Percentiles rank a stretch among this genome's conserved stretches.
These are phyloP conservation scores for Diospyros kaki DNA, from an alignment of 148 eudicot genomes.

Conservation along the genomic window DNA sequence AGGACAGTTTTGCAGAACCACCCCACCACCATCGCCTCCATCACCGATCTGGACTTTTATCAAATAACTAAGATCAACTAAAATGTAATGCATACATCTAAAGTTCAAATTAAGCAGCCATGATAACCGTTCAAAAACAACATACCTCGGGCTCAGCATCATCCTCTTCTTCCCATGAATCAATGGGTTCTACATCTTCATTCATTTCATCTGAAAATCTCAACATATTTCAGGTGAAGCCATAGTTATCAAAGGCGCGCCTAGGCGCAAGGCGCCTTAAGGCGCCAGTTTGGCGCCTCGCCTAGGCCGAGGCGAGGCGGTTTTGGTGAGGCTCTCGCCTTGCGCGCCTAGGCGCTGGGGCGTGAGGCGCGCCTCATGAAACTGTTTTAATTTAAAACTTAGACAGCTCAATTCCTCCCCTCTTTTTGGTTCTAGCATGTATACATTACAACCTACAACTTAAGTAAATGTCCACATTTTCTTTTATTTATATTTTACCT, in stretches of 20 bases:
- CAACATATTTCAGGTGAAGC: constrained; percentile 5
- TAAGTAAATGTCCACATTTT: not conserved
- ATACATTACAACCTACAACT: too few relatives aligned
- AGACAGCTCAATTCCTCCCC: too few relatives aligned
- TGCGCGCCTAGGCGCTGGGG: too few relatives aligned
- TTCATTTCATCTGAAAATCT: constrained; percentile 45
- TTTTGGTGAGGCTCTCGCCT: too few relatives aligned
- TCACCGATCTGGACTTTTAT: constrained; percentile 58
- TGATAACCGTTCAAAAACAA: not conserved
- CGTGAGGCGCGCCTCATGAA: too few relatives aligned
- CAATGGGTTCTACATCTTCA: constrained; percentile 45
- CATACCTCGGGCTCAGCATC: constrained; percentile 79
- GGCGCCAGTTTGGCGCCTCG: too few relatives aligned
- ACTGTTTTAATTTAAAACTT: too few relatives aligned
- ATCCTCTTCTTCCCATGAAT: constrained; percentile 89
- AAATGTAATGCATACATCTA: constrained; percentile 1
- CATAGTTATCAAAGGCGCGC: too few relatives aligned
- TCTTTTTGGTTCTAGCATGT: too few relatives aligned
- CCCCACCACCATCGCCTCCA: constrained; percentile 98
- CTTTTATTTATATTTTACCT: too few relatives aligned
- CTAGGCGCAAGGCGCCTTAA: too few relatives aligned
- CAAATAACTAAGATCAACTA: constrained; percentile 8
- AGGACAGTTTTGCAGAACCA: constrained; percentile 65
- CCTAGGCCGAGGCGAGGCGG: too few relatives aligned
- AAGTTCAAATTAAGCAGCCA: constrained; percentile 5